A percentile compares a stretch with the other conserved stretches of the same genome.
Conservation (phyloP, 345 rosid species). For the Noccaea bulbosa region DNA sequence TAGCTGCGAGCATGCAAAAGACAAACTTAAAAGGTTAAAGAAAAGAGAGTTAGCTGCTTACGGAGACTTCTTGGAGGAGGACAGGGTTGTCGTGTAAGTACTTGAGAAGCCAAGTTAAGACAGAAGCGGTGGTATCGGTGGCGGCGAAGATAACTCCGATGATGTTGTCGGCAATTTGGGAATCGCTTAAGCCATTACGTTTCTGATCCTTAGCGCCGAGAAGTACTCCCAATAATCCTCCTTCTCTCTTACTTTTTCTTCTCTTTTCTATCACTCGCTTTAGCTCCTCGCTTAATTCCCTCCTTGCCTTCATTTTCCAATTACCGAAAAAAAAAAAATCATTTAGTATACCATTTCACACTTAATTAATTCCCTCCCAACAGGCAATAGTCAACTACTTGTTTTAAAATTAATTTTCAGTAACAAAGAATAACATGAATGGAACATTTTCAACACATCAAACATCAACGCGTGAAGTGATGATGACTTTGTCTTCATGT, state of each 20-base stretch:
- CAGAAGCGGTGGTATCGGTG: conserved; percentile 93
- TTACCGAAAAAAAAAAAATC: neutral
- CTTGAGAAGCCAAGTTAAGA: conserved; percentile 83
- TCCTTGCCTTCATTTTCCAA: conserved; percentile 63
- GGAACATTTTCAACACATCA: conserved; percentile 23
- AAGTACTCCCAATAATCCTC: conserved; percentile 64
- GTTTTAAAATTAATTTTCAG: neutral
- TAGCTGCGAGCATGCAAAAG: conserved; percentile 4
- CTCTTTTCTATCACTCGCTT: conserved; percentile 66
- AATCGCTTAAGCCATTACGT: conserved; percentile 58
- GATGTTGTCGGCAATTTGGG: conserved; percentile 88
- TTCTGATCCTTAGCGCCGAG: conserved; percentile 57
- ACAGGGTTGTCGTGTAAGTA: conserved; percentile 71
- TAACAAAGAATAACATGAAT: neutral
- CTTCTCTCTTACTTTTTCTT: conserved; percentile 50
- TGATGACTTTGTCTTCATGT: conserved; percentile 28
- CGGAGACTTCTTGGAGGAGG: conserved; percentile 65
- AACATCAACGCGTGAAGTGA: conserved; percentile 12
- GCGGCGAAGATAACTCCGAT: conserved; percentile 96
- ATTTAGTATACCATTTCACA: no score
- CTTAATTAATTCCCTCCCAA: no score
- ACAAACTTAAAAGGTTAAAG: neutral
- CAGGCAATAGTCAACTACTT: no score
- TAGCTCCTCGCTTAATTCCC: conserved; percentile 58
- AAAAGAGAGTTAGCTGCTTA: conserved; percentile 36